Conservation (phyloP, 495 filamentous ascomycete species). For the Hypoxylon cercidicola region DNA sequence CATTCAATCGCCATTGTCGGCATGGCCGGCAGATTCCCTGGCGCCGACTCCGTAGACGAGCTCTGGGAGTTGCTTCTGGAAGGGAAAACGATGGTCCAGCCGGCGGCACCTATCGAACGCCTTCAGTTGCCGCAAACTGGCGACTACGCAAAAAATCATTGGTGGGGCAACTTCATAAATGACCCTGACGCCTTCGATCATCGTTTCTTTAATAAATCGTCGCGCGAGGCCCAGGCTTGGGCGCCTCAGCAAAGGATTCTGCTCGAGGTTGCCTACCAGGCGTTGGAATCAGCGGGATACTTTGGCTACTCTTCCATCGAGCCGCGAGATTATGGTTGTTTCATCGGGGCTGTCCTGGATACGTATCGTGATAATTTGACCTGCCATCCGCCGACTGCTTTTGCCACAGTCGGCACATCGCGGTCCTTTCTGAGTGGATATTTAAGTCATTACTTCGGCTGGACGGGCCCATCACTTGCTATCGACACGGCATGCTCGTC, state of each 20-base stretch:
- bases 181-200: slow-evolving; percentile 54
- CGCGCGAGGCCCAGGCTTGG: slow-evolving; percentile 52
- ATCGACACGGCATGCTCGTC: too few relatives aligned
- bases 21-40: slow-evolving; percentile 60
- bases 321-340: slow-evolving; percentile 40
- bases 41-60: slow-evolving; percentile 44
- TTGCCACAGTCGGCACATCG: slow-evolving; percentile 28
- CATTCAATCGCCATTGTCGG: slow-evolving; percentile 56
- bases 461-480: too few relatives aligned
- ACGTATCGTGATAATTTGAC: slow-evolving; percentile 44
- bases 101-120: slow-evolving; percentile 13
- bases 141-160: slow-evolving; percentile 13
- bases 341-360: slow-evolving; percentile 27
- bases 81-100: slow-evolving; percentile 25
- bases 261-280: slow-evolving; percentile 58
- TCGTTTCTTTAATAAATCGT: slow-evolving; percentile 58
- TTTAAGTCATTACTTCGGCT: too few relatives aligned
- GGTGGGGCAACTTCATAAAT: slow-evolving; percentile 45
- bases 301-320: not conserved
- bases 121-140: slow-evolving; percentile 36
- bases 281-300: slow-evolving; percentile 50
- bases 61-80: slow-evolving; percentile 41
- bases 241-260: slow-evolving; percentile 58
- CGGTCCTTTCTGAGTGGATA: too few relatives aligned
- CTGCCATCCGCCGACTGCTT: slow-evolving; percentile 34